Evolutionary conservation across 768 basidiomycete genomes (phyloP).

Genomic region (Serendipita sp.): DNA sequence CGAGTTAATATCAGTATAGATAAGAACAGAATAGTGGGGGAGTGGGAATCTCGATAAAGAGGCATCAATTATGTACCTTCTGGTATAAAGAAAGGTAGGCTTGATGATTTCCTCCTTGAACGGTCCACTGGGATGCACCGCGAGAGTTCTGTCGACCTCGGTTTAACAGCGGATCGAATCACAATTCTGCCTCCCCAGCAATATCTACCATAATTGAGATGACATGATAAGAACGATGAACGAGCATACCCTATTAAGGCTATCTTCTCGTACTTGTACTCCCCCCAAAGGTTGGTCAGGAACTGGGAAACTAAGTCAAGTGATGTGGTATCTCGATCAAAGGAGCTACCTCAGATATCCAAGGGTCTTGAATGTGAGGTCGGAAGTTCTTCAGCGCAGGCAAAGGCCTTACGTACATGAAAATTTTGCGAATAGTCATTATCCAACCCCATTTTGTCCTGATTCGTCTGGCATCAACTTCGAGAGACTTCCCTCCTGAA

Average conservation of each 20-base stretch:
- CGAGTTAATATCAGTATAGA: too few species aligned
- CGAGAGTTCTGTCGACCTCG: not conserved
- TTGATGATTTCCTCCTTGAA: not conserved
- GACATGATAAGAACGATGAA: not conserved
- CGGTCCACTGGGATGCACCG: not conserved
- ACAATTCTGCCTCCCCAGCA: not conserved
- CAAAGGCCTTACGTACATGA: not conserved
- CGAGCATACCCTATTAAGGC: not conserved
- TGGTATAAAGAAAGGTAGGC: not conserved
- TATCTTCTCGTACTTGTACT: constrained; percentile 5
- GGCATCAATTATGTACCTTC: not conserved
- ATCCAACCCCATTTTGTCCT: not conserved
- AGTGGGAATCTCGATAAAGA: not conserved
- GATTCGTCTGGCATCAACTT: not conserved
- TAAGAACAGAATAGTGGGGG: too few species aligned
- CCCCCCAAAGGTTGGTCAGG: not conserved
- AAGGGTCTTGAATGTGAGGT: not conserved
- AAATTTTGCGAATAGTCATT: not conserved
- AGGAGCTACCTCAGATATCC: not conserved
- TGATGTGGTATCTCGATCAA: not conserved
- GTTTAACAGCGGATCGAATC: not conserved
- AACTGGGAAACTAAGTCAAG: not conserved
- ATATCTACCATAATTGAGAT: not conserved
- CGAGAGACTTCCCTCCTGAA: not conserved
- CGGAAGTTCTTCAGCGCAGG: not conserved